Base-by-base conservation (phyloP, 2,329 filamentous ascomycete genomes). In the Diaporthe helianthi region DNA sequence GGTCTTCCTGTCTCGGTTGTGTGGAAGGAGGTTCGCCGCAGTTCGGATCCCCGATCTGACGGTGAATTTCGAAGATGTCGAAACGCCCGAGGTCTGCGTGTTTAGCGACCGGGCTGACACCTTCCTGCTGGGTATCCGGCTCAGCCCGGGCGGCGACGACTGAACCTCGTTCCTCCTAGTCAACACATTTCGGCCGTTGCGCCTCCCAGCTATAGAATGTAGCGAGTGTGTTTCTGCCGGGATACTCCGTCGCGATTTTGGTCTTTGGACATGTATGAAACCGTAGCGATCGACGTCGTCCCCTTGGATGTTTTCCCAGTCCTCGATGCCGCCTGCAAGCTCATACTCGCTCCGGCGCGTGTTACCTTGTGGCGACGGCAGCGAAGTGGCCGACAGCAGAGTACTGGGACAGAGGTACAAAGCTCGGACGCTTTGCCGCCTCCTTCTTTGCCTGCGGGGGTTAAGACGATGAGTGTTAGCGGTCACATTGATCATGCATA, bases 201-300 rank as follows among this genome's bases (percentile, higher is more conserved):
- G 82, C 75, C 80, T 80, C 72, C 82, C 84, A 71, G 83, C 79
- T 51, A 84, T 82, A 66, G 79, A 80, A 51, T 81, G 80, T 46
- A 82, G 75, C 41, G 84, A 80, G 24, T 68, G 67, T 54, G 63
- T 71, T 31, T 71, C 69, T 22, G 69, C 54, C 8, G 70, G 64
- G 10, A 53, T 63, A 71, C 77, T 80, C 29, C 80, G 76, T 38
- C 81, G 80, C 24, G 84, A 82, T 9, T 77, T 76, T 19, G 80
- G 80, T 44, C 81, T 81, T 26, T 82, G 82, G 52, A 80, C 76
- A 65, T 78, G 84, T 74, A 92, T 92, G 79, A 92, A 92, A 71
- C 89, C 89, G 75, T 91, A 92, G 75, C 89, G 85, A 79, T 92
- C 89, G 71, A 92, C 86, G 76, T 89, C 85, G 61, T 81, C 82